phyloP scores from a whole-genome alignment of 345 rosid species.

The Eucalyptus grandis region DNA sequence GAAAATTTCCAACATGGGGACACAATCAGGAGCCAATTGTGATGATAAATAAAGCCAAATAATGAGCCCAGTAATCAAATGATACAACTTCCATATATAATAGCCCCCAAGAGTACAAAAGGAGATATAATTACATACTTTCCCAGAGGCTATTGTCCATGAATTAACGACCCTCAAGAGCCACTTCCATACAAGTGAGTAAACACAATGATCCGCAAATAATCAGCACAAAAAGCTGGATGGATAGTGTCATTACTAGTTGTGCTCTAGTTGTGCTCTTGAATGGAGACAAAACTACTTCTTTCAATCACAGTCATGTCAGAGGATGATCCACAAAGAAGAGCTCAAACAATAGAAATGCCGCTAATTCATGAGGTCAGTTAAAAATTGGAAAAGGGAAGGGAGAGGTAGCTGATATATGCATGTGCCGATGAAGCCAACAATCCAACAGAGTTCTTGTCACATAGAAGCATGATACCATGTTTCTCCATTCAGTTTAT shows the following conservation, averaged over 20 bases:
- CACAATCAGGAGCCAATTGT: background rate
- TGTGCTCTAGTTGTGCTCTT: background rate
- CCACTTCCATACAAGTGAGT: background rate
- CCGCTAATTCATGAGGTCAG: background rate
- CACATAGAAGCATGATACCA: background rate
- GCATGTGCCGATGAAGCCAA: background rate
- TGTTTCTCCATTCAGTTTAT: background rate
- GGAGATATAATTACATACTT: background rate
- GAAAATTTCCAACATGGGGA: background rate
- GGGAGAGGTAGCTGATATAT: background rate
- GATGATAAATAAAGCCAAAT: background rate
- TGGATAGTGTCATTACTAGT: background rate
- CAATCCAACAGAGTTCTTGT: background rate
- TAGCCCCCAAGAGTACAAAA: background rate
- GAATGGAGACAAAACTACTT: background rate
- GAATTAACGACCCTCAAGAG: background rate
- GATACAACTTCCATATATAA: background rate
- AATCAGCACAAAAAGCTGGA: background rate
- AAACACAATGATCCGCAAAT: background rate
- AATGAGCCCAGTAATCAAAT: background rate
- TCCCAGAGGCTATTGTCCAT: background rate
- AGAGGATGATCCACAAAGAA: background rate
- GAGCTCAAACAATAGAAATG: background rate
- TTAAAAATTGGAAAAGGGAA: background rate
- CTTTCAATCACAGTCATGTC: background rate